Conservation (phyloP, 352 stramenopile species). For the Vaucheria bursata region DNA sequence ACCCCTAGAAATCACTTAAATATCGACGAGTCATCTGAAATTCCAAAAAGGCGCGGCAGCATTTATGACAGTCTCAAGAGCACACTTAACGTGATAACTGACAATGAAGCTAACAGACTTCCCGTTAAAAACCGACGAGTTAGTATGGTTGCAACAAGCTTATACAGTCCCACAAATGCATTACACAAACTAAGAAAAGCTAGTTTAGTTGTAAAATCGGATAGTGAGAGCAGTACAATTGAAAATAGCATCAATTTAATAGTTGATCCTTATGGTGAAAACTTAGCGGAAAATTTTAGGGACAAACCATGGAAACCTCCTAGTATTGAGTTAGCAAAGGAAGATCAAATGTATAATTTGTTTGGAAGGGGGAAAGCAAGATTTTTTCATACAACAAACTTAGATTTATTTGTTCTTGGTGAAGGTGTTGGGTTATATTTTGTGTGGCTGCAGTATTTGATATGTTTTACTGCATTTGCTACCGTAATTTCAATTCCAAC, state of each 20-base stretch:
- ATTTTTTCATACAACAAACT: background rate
- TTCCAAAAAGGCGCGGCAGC: too few species aligned
- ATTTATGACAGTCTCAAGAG: too few species aligned
- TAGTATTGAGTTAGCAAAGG: background rate
- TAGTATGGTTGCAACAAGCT: background rate
- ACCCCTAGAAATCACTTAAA: too few species aligned
- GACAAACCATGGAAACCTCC: conserved; percentile 10
- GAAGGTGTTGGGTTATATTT: conserved; percentile 13
- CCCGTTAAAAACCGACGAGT: too few species aligned
- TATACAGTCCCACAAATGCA: conserved; percentile 9
- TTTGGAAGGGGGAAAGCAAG: conserved; percentile 5
- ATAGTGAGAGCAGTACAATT: background rate
- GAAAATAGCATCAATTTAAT: background rate
- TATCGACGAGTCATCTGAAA: too few species aligned
- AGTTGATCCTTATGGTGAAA: conserved; percentile 5
- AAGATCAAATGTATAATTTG: conserved; percentile 4
- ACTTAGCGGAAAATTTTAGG: background rate
- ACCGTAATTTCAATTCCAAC: background rate
- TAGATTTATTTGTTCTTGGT: conserved; percentile 14
- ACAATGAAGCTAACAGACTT: too few species aligned
- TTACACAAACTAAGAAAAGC: background rate
- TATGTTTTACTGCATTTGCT: background rate
- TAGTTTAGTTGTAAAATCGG: background rate
- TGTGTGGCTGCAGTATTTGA: conserved; percentile 14
- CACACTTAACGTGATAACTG: too few species aligned